Percentiles rank a stretch among this genome's conserved stretches.
Evolutionary conservation across 306 rosid species (phyloP).

Genomic region (Vigna mungo): DNA sequence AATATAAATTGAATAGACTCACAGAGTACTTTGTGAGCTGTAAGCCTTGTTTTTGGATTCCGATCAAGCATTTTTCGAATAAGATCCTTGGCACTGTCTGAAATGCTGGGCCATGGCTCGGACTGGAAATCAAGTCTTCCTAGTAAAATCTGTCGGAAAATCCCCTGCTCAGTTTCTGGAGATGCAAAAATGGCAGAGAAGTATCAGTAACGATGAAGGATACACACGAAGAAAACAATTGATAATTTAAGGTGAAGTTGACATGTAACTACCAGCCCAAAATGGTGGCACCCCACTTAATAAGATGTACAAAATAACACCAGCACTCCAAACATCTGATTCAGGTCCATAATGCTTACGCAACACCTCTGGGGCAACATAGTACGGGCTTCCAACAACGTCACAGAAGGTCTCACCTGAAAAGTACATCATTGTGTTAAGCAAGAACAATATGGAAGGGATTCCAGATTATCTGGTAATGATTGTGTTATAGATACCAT

Average conservation of each 20-base stretch:
- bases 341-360: constrained; percentile 69
- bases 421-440: constrained; percentile 36
- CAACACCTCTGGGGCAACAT: constrained; percentile 74
- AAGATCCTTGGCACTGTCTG: constrained; percentile 69
- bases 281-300: constrained; percentile 70
- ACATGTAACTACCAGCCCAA: constrained; percentile 60
- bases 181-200: constrained; percentile 11
- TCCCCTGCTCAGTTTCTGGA: constrained; percentile 63
- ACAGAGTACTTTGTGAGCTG: constrained; percentile 61
- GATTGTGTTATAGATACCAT: no score
- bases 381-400: constrained; percentile 69
- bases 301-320: constrained; percentile 66
- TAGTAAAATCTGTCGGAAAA: constrained; percentile 57
- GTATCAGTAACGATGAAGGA: constrained; percentile 41
- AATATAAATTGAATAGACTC: constrained; percentile 34
- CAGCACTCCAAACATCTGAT: constrained; percentile 73
- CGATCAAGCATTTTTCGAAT: constrained; percentile 63
- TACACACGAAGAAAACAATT: constrained; percentile 27
- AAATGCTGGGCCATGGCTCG: constrained; percentile 70
- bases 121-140: constrained; percentile 62
- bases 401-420: constrained; percentile 65
- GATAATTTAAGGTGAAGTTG: constrained; percentile 20
- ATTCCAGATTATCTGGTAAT: constrained; percentile 12
- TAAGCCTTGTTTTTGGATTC: constrained; percentile 56
- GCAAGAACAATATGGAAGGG: constrained; percentile 12